Evolutionary conservation across 192 early-diverging fungal species (phyloP).

Genomic region (Rhizoclosmatium sp.): DNA sequence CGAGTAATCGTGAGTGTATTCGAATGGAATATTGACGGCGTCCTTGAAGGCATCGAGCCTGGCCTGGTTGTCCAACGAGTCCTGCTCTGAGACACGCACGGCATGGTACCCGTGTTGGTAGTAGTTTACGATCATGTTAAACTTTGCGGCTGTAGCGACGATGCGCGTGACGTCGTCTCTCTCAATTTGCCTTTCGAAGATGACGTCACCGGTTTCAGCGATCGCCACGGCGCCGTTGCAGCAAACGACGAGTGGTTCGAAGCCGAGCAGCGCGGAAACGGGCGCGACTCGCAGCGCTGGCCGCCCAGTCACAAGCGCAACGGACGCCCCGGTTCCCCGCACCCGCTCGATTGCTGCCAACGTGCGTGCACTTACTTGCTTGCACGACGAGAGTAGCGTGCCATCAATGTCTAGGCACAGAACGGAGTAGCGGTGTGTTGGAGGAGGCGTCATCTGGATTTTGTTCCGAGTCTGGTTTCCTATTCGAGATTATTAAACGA

Average conservation of each 20-base stretch:
- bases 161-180: background rate
- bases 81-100: background rate
- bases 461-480: no score
- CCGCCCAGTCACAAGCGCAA: background rate
- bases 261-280: conserved; percentile 19
- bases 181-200: background rate
- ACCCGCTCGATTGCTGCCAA: no score
- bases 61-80: background rate
- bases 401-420: no score
- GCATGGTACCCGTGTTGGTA: conserved; percentile 1
- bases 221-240: background rate
- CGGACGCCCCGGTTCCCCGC: background rate
- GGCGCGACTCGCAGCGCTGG: background rate
- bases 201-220: background rate
- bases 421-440: no score
- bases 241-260: background rate
- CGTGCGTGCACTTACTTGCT: no score
- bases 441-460: no score
- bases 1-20: background rate
- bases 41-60: background rate
- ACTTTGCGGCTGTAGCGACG: background rate
- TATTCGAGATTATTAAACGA: no score
- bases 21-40: background rate
- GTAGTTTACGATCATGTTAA: background rate
- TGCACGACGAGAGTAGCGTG: no score